phyloP scores from a whole-genome alignment of 371 early-diverging fungal species.

The Sporodiniella umbellata region DNA sequence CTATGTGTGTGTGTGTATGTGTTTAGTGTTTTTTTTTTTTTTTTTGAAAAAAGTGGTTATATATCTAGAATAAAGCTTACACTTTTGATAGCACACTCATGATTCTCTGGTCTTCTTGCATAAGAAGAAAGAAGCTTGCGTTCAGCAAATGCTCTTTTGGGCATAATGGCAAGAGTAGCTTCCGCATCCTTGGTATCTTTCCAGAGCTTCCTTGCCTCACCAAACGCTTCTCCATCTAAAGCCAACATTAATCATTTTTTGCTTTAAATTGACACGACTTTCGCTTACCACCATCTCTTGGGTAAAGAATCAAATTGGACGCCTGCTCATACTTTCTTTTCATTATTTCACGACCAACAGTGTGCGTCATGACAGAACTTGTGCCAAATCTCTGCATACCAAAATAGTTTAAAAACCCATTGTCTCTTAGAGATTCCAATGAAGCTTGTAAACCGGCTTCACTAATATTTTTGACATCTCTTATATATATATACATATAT shows the following conservation, averaged over 20 bases:
- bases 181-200: constrained; percentile 58
- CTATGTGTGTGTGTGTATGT: too few relatives aligned
- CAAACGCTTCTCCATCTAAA: constrained; percentile 56
- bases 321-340: constrained; percentile 74
- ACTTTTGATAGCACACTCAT: constrained; percentile 60
- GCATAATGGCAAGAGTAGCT: constrained; percentile 63
- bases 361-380: constrained; percentile 77
- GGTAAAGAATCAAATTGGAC: constrained; percentile 75
- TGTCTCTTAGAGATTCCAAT: constrained; percentile 56
- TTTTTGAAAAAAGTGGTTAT: too few relatives aligned
- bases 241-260: background rate
- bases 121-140: constrained; percentile 59
- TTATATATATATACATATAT: background rate
- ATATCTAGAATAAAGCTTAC: constrained; percentile 42
- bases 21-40: too few relatives aligned
- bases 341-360: constrained; percentile 82
- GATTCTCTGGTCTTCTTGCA: constrained; percentile 42
- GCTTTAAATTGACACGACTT: background rate
- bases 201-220: constrained; percentile 71
- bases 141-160: constrained; percentile 74
- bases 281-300: constrained; percentile 64
- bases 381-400: constrained; percentile 99
- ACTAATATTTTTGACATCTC: constrained; percentile 34
- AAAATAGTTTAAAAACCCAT: constrained; percentile 97
- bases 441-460: constrained; percentile 51